Percentiles rank a stretch among this genome's conserved stretches.
phyloP scores from a whole-genome alignment of 176 grass and related monocot genomes.

The Neostapfia colusana region DNA sequence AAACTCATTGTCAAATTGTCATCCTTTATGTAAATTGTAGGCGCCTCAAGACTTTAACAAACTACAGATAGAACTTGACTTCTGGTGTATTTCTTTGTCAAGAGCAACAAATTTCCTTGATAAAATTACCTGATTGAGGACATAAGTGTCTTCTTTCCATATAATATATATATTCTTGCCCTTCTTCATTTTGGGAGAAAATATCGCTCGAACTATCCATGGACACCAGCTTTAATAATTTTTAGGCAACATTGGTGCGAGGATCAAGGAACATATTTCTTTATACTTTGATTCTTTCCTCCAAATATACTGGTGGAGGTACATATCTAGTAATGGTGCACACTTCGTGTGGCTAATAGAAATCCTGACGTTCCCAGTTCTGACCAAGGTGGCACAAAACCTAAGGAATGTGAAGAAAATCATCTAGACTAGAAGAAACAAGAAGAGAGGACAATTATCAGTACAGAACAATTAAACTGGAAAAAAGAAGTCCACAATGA shows the following conservation, averaged over 20 bases:
- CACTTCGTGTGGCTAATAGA: slow-evolving; percentile 55
- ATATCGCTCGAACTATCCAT: slow-evolving; percentile 12
- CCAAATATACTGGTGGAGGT: slow-evolving; percentile 45
- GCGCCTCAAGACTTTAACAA: neutral
- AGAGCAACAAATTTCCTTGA: neutral
- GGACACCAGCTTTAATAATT: slow-evolving; percentile 43
- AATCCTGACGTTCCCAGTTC: slow-evolving; percentile 36
- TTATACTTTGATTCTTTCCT: slow-evolving; percentile 49
- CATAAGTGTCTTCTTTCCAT: neutral
- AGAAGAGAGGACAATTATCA: neutral
- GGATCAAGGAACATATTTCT: slow-evolving; percentile 34
- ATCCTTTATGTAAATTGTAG: slow-evolving; percentile 23
- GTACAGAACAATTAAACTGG: slow-evolving; percentile 5
- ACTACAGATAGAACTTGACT: slow-evolving; percentile 2
- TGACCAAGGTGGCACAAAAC: slow-evolving; percentile 31
- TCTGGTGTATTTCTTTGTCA: slow-evolving; percentile 5
- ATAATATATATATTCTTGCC: neutral
- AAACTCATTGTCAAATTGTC: neutral
- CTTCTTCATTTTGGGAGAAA: neutral
- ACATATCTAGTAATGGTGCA: slow-evolving; percentile 51
- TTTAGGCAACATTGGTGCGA: slow-evolving; percentile 26
- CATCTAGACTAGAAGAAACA: neutral
- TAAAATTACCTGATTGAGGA: slow-evolving; percentile 14
- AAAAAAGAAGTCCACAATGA: neutral
- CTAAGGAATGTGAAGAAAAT: slow-evolving; percentile 21